phyloP scores from a whole-genome alignment of 768 basidiomycete species.

The Boletus pseudo-olivaceus region DNA sequence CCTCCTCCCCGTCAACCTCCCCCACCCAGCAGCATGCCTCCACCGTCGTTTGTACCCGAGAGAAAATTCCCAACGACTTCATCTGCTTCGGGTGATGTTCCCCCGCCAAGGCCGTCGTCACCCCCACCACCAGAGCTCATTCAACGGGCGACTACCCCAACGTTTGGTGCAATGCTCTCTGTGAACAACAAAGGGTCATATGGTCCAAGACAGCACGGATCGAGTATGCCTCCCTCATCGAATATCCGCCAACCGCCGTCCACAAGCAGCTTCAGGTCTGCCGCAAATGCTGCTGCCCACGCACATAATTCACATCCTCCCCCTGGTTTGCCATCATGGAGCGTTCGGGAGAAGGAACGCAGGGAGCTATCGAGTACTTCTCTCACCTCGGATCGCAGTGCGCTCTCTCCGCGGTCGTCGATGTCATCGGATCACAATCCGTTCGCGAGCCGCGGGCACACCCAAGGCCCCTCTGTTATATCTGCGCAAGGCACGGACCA shows the following conservation, averaged over 20 bases:
- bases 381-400: constrained; percentile 63
- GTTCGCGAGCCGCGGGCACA: constrained; percentile 40
- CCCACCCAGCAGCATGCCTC: constrained; percentile 67
- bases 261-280: constrained; percentile 80
- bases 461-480: constrained; percentile 37
- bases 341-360: constrained; percentile 49
- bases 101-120: constrained; percentile 86
- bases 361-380: constrained; percentile 66
- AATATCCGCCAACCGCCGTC: constrained; percentile 71
- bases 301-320: constrained; percentile 43
- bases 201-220: constrained; percentile 59
- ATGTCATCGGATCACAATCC: constrained; percentile 74
- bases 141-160: constrained; percentile 86
- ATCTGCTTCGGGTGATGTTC: constrained; percentile 49
- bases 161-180: constrained; percentile 61
- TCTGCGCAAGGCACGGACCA: constrained; percentile 38
- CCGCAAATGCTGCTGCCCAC: constrained; percentile 55
- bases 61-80: constrained; percentile 46
- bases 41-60: constrained; percentile 75
- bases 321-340: constrained; percentile 46
- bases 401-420: constrained; percentile 73
- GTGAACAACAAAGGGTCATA: constrained; percentile 49
- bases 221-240: constrained; percentile 70
- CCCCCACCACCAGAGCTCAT: constrained; percentile 92
- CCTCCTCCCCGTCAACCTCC: constrained; percentile 77